phyloP scores from a whole-genome alignment of 257 asterid species.

The Primulina eburnea region DNA sequence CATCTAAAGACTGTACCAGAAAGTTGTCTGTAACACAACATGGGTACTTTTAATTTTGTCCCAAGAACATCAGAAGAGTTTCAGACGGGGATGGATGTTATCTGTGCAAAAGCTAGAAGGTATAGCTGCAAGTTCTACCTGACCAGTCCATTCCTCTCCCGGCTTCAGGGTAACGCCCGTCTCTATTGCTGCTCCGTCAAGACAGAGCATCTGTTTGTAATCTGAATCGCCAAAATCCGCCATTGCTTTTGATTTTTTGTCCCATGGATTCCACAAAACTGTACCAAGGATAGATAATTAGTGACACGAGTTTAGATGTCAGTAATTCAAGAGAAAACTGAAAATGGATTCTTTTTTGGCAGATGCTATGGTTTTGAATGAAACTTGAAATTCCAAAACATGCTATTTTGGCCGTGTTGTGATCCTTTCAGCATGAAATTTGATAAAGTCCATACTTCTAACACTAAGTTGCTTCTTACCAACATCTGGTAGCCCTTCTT shows the following conservation, averaged over 20 bases:
- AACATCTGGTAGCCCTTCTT: slow-evolving; percentile 85
- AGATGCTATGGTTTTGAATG: neutral
- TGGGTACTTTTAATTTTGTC: neutral
- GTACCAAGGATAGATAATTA: neutral
- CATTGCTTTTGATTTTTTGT: slow-evolving; percentile 80
- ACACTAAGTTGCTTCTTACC: slow-evolving; percentile 37
- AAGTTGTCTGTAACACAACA: neutral
- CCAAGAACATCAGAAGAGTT: no score
- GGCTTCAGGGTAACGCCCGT: slow-evolving; percentile 66
- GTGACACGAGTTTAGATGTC: neutral
- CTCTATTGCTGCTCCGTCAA: slow-evolving; percentile 75
- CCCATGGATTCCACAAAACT: slow-evolving; percentile 99
- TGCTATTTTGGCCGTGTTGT: no score
- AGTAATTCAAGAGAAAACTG: neutral
- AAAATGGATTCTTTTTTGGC: slow-evolving; percentile 2
- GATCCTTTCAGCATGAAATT: no score
- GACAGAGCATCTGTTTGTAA: slow-evolving; percentile 87
- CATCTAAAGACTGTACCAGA: neutral
- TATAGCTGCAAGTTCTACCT: slow-evolving; percentile 63
- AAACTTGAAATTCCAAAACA: neutral
- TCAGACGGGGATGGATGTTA: neutral
- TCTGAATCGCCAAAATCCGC: slow-evolving; percentile 81
- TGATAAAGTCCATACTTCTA: no score
- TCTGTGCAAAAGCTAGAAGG: slow-evolving; percentile 80
- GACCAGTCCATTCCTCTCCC: slow-evolving; percentile 89